Base-by-base conservation (phyloP, 2,329 filamentous ascomycete species). In the Botrytis aclada region DNA sequence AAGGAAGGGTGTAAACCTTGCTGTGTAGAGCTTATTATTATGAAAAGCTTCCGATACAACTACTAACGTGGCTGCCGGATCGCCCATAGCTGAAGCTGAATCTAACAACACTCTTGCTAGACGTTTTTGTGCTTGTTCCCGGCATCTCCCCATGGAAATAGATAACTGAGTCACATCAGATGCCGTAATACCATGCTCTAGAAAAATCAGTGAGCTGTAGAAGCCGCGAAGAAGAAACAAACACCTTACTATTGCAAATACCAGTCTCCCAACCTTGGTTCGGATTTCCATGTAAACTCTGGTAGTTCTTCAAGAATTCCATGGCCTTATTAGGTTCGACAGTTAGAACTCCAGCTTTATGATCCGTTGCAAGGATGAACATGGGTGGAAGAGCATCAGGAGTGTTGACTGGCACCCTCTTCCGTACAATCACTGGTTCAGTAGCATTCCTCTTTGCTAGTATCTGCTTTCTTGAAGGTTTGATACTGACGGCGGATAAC, bases 11-110 rank as follows among this genome's bases (percentile, higher is more conserved):
- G 54, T 45, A 39, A 75, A 75, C 0, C 74, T 63, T 54, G 41
- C 51, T 20, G 43, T 14, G 62, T 72, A 22, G 2, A 78, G 51
- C 1, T 32, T 63, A 4, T 70, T 72, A 4, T 39, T 63, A 6
- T 63, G 63, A 14, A 79, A 72, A 47, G 75, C 77, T 25, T 70
- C 39, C 6, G 72, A 62, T 6, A 80, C 72, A 51, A 81, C 67
- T 22, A 75, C 72, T 60, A 78, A 76, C 2, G 76, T 79, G 29
- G 79, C 78, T n/a, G 71, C 58, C 37, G 75, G 74, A 41, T 81
- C 79, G 9, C 79, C 80, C 25, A 80, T 75, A 34, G 51, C 67
- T 25, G 80, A 78, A 14, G 80, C 78, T 16, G 76, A 74, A 22
- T 77, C 56, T 58, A 79, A 63, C 45, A 81, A 65, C 56, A 73